Conservation (phyloP, 805 yeast genomes). For the Wickerhamiella hasegawae region DNA sequence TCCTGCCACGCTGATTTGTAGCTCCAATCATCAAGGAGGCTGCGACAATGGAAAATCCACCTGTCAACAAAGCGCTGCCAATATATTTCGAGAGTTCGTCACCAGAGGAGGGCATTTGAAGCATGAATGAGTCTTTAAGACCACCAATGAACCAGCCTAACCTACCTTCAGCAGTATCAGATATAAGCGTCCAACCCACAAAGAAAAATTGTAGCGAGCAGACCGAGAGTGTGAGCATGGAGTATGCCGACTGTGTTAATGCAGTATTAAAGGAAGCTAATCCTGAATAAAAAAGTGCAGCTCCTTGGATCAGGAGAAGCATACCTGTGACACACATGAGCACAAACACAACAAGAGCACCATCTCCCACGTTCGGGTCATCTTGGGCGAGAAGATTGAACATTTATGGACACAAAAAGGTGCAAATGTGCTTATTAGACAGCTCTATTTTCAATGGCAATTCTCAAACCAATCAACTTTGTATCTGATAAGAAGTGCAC, state of each 20-base stretch:
- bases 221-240: slow-evolving; percentile 42
- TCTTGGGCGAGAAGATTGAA: too few species aligned
- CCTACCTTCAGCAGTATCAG: slow-evolving; percentile 22
- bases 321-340: slow-evolving; percentile 1
- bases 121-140: slow-evolving; percentile 35
- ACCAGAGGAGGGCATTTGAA: slow-evolving; percentile 22
- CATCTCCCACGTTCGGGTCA: too few species aligned
- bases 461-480: too few species aligned
- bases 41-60: slow-evolving; percentile 50
- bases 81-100: slow-evolving; percentile 22
- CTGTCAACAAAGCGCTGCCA: slow-evolving; percentile 32
- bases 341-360: slow-evolving; percentile 1
- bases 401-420: too few species aligned
- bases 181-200: slow-evolving; percentile 51
- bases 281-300: slow-evolving; percentile 49
- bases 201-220: slow-evolving; percentile 54
- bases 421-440: too few species aligned
- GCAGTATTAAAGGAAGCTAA: slow-evolving; percentile 52
- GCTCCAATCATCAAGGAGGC: slow-evolving; percentile 57
- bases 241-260: slow-evolving; percentile 46
- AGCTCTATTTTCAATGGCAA: too few species aligned
- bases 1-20: slow-evolving; percentile 55
- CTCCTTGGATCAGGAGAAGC: slow-evolving; percentile 12
- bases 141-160: slow-evolving; percentile 34
- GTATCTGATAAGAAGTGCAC: too few species aligned